These are phyloP conservation scores for Irpex rosettiformis DNA, from an alignment of 1,284 basidiomycete genomes.

Conservation along the genomic window DNA sequence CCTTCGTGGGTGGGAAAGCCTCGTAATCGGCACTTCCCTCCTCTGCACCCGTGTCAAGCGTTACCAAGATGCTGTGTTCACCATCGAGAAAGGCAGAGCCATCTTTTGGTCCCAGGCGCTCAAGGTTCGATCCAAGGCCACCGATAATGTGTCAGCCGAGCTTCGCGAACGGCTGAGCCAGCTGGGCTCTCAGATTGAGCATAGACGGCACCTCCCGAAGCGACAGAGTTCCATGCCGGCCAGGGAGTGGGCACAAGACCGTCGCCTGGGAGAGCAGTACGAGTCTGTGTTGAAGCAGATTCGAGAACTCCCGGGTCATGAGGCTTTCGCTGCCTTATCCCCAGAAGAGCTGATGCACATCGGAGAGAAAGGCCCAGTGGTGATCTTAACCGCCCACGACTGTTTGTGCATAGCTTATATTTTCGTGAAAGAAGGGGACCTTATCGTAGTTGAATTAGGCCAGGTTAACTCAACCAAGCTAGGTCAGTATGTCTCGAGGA, in stretches of 20 bases:
- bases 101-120: slow-evolving; percentile 13
- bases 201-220: not conserved
- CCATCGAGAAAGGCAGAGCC: slow-evolving; percentile 10
- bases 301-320: not conserved
- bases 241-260: not conserved
- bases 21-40: not conserved
- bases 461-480: slow-evolving; percentile 3
- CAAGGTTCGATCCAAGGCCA: slow-evolving; percentile 3
- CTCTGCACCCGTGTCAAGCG: not conserved
- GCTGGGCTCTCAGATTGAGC: not conserved
- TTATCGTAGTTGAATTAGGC: not conserved
- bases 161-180: slow-evolving; percentile 1
- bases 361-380: not conserved
- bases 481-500: slow-evolving; percentile 1
- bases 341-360: not conserved
- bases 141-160: slow-evolving; percentile 3
- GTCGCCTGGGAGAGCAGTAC: slow-evolving; percentile 4
- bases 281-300: not conserved
- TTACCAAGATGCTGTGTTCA: slow-evolving; percentile 1
- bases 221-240: not conserved
- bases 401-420: not conserved
- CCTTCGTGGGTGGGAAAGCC: not conserved
- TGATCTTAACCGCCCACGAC: not conserved
- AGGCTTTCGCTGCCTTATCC: not conserved
- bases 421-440: not conserved